Evolutionary conservation across 805 yeast genomes (phyloP).

Genomic region (Candida sithepensis): DNA sequence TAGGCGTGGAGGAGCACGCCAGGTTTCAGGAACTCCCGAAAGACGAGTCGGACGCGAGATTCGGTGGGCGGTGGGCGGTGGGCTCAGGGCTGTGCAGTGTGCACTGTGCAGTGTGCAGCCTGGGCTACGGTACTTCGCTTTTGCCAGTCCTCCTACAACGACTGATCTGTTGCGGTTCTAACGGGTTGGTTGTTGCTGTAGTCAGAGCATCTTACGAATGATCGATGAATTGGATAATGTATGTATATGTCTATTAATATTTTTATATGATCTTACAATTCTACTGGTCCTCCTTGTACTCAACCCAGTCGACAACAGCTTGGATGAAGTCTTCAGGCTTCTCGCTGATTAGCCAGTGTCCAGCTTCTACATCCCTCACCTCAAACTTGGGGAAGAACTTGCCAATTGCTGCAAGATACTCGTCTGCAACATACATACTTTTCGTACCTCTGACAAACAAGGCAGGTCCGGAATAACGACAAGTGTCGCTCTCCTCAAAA

Average conservation of each 20-base stretch:
- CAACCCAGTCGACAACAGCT: conserved; percentile 59
- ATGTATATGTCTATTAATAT: too few relatives aligned
- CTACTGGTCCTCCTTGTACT: conserved; percentile 29
- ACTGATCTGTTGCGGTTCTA: not conserved
- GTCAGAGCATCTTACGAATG: too few relatives aligned
- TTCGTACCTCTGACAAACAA: conserved; percentile 76
- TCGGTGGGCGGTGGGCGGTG: too few relatives aligned
- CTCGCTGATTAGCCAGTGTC: conserved; percentile 93
- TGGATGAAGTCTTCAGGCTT: conserved; percentile 74
- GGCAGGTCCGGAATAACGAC: conserved; percentile 66
- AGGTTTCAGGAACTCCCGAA: not conserved
- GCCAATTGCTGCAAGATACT: conserved; percentile 68
- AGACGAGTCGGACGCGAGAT: conserved; percentile 1
- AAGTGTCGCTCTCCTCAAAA: conserved; percentile 44
- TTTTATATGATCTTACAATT: not conserved
- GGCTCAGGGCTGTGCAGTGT: too few relatives aligned
- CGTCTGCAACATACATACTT: conserved; percentile 80
- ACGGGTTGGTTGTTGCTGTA: too few relatives aligned
- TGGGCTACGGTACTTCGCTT: too few relatives aligned
- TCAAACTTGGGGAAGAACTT: conserved; percentile 75
- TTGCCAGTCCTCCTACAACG: too few relatives aligned
- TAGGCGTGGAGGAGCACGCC: not conserved
- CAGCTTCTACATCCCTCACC: conserved; percentile 70
- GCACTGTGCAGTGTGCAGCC: too few relatives aligned
- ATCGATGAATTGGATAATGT: too few relatives aligned